Base-by-base conservation (phyloP, 1,284 basidiomycete species). In the Trametes versicolor region DNA sequence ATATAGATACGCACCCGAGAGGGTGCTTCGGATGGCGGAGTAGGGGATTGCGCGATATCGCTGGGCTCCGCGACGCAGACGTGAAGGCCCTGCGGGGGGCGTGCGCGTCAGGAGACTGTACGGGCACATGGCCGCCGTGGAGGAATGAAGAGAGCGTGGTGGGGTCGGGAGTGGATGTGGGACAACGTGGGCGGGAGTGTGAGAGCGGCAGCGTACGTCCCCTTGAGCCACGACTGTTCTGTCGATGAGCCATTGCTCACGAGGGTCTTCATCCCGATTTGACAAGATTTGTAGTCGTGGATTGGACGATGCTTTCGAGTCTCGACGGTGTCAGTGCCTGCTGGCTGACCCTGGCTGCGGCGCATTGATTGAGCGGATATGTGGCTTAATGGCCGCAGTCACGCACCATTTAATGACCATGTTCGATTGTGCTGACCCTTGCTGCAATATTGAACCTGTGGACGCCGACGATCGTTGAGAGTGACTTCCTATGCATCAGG, bases 71-170 rank as follows among this genome's bases (percentile, higher is more conserved):
- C 41, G 41, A 17, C 41, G 6, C 6, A 17, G 15, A 19, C 41
- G 8, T 43, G 41, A n/a, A 17, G 12, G 37, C 37, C 12, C 37
- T 13, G 12, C 37, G 8, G 41, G 19, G 15, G 6, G 41, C 41
- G 17, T 17, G 25, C 34, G 34, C 23, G 23, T 50, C 57, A 58
- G 47, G 47, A 17, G 57, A 39, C 57, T 27, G 34, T 23, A 13
- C 23, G 25, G 34, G 36, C 57, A 50, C 45, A 50, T 39, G 57
- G 57, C 9, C 23, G 57, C 19, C 57, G 57, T 58, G 57, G 57
- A n/a, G 36, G 57, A 49, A 58, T 41, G 57, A 58, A 50, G 36
- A 6, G 4, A 25, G 36, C 57, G 27, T 36, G 47, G 21, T 19
- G 23, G 47, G 17, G 10, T 21, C 21, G 56, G 9, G 56, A 39